phyloP scores from a whole-genome alignment of 2,329 filamentous ascomycete genomes.

The Orbilia quercus region DNA sequence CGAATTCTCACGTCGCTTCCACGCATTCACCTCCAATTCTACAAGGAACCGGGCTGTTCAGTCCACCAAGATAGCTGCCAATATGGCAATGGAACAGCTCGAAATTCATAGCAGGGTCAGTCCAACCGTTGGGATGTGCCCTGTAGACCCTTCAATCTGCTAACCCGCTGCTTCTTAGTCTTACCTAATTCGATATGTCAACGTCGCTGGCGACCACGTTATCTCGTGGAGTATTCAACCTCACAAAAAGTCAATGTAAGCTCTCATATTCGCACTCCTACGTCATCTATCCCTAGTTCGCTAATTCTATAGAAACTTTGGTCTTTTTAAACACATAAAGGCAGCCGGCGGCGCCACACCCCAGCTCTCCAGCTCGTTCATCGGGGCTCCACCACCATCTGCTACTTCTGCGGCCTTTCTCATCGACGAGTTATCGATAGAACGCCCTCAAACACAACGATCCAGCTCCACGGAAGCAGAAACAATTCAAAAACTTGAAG shows the following conservation, averaged over 20 bases:
- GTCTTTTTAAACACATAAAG: conserved; percentile 86
- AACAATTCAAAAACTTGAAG: conserved; percentile 71
- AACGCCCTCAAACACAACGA: conserved; percentile 74
- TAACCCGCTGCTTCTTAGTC: conserved; percentile 70
- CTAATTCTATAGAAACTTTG: conserved; percentile 77
- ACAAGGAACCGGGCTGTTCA: conserved; percentile 29
- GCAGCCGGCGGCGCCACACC: conserved; percentile 56
- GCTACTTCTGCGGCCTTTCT: conserved; percentile 64
- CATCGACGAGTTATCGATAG: conserved; percentile 72
- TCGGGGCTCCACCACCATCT: conserved; percentile 63
- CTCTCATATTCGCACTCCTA: neutral
- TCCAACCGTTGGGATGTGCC: conserved; percentile 39
- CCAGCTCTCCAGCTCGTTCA: conserved; percentile 57
- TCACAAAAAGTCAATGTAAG: conserved; percentile 93
- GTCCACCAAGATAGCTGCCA: conserved; percentile 34
- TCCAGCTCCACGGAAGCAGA: conserved; percentile 72
- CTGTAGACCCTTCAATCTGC: conserved; percentile 23
- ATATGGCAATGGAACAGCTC: conserved; percentile 85
- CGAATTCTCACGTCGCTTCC: neutral
- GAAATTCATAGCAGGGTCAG: conserved; percentile 96
- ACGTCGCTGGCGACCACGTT: conserved; percentile 87
- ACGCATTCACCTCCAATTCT: neutral
- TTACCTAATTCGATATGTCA: conserved; percentile 97
- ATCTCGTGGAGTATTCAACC: conserved; percentile 98
- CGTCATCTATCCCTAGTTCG: conserved; percentile 46